Evolutionary conservation across 2,329 filamentous ascomycete genomes (phyloP), one percentile per base, ranked within the genome.

Genomic region (Stemphylium lycopersici): DNA sequence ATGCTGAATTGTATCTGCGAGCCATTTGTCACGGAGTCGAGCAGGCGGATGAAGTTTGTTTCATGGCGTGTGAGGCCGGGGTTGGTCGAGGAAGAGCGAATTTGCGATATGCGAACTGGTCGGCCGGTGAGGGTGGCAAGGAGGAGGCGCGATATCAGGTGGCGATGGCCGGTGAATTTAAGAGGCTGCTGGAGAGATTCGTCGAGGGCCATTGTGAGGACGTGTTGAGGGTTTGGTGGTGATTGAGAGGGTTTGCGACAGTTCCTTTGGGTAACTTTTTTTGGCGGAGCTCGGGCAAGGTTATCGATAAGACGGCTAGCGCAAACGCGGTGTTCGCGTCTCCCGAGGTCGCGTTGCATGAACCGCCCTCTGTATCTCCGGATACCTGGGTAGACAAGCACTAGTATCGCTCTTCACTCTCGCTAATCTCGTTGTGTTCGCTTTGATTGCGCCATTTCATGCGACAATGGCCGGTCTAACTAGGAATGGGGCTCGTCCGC

Each of bases 11-110:
- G 93, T 79, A 98, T 91, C 51, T 90, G 87, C 53, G 90, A 90
- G 78, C 95, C 95, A 81, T 99, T 99, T 70, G 95, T 99, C 68
- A 99, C 84, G 64, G 91, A 85, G 76, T 98, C 95, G 70, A 99
- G 87, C 15, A 99, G 89, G 52, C 95, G 93, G 29, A 99, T 84
- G 76, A 99, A 93, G 41, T 95, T 98, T 68, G 98, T 88, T 78
- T 99, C 95, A 79, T 96, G 90, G 43, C 91, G 88, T 48, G 91
- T 89, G 49, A 99, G 89, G 68, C 95, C 95, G 1, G 95, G 93
- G 67, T 90, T 88, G 36, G 91, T 93, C 37, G 91, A 96, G 13
- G 89, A 86, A 62, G 90, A 87, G 69, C 95, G 91, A 79, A 99
- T 98, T 77, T 95, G 90, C 48, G 93, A 95, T 73, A 99, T 93